Conservation (phyloP, 768 basidiomycete species). For the Saitozyma podzolica region DNA sequence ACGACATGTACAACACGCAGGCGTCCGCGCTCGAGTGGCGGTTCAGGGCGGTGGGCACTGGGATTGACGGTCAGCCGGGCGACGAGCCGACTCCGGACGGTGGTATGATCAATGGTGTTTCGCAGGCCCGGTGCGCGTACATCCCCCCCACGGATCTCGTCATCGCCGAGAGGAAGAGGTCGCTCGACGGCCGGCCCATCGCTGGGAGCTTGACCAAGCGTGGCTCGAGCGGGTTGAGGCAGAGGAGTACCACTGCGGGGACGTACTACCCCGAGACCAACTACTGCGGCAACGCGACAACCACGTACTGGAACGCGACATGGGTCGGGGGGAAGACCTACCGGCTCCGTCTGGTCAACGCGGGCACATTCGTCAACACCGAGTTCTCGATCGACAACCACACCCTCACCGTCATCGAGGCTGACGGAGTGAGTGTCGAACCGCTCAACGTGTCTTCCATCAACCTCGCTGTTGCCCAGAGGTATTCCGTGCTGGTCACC, state of each 20-base stretch:
- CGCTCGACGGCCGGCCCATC: background rate
- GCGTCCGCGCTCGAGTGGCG: slow-evolving; percentile 2
- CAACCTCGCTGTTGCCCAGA: slow-evolving; percentile 3
- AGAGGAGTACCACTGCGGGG: background rate
- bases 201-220: background rate
- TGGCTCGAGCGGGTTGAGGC: background rate
- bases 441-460: slow-evolving; percentile 7
- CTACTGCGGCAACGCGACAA: background rate
- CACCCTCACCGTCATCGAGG: slow-evolving; percentile 16
- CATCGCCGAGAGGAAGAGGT: background rate
- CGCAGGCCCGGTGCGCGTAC: slow-evolving; percentile 6
- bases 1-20: slow-evolving; percentile 13
- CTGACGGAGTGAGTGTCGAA: slow-evolving; percentile 7
- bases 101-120: slow-evolving; percentile 7
- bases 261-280: slow-evolving; percentile 3
- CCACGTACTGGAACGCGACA: slow-evolving; percentile 6
- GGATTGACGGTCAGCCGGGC: slow-evolving; percentile 2
- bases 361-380: slow-evolving; percentile 58
- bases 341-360: slow-evolving; percentile 59
- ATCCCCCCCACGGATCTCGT: background rate
- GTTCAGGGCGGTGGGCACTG: slow-evolving; percentile 7
- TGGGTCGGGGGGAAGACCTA: slow-evolving; percentile 40
- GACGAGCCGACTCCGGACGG: slow-evolving; percentile 5
- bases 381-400: slow-evolving; percentile 59
- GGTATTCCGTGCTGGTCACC: slow-evolving; percentile 11